Conservation (phyloP, 352 stramenopile species). For the Aphanomyces euteiches region DNA sequence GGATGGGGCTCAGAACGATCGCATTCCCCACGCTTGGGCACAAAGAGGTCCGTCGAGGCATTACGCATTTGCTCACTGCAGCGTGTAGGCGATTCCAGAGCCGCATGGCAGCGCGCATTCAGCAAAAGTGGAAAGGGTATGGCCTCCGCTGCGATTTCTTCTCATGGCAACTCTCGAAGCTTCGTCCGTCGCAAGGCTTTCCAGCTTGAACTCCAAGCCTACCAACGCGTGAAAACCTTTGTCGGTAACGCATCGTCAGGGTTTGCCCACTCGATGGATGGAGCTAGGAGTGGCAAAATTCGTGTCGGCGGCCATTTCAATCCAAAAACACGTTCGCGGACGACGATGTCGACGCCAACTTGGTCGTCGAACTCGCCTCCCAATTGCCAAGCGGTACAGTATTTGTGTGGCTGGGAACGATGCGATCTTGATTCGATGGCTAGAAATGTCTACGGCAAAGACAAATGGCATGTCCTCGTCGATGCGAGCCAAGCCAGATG, state of each 20-base stretch:
- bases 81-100: constrained; percentile 28
- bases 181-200: constrained; percentile 26
- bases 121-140: constrained; percentile 33
- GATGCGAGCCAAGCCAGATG: no score
- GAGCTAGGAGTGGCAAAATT: no score
- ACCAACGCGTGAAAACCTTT: no score
- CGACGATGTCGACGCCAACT: constrained; percentile 36
- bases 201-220: no score
- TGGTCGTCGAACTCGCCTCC: constrained; percentile 29
- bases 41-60: no score
- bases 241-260: no score
- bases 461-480: background rate
- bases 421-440: constrained; percentile 33
- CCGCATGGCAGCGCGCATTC: constrained; percentile 29
- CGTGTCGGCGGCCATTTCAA: constrained; percentile 31
- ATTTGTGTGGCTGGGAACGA: constrained; percentile 35
- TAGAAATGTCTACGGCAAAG: constrained; percentile 29
- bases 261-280: no score
- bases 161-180: constrained; percentile 20
- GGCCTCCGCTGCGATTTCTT: constrained; percentile 5
- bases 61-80: background rate
- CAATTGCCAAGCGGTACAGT: constrained; percentile 26
- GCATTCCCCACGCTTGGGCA: no score
- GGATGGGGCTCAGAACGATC: no score
- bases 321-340: constrained; percentile 51